Conservation (phyloP, 176 grass and related monocot species). For the Pharus latifolius region DNA sequence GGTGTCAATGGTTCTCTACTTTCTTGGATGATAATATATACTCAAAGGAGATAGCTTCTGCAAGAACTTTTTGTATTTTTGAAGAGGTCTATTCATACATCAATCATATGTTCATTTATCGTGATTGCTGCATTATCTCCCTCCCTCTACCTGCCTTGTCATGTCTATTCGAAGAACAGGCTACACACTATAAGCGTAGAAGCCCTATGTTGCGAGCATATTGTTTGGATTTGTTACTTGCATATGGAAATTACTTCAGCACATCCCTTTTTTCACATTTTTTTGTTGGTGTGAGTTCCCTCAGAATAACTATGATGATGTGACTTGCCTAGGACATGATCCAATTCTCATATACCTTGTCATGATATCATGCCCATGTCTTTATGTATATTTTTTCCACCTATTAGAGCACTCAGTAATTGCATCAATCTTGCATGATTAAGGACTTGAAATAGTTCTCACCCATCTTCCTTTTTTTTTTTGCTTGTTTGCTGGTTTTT, state of each 20-base stretch:
- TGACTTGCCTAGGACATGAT: background rate
- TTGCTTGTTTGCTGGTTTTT: conserved; percentile 1
- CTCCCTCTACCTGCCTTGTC: background rate
- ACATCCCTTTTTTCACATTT: background rate
- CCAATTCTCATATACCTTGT: background rate
- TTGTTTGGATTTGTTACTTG: background rate
- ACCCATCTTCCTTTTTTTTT: no score
- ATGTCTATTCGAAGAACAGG: background rate
- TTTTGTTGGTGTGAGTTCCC: background rate
- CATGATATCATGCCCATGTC: background rate
- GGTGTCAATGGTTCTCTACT: conserved; percentile 70
- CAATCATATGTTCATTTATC: conserved; percentile 4
- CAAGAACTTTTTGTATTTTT: conserved; percentile 91
- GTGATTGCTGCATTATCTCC: background rate
- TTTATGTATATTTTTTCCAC: background rate
- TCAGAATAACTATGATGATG: background rate
- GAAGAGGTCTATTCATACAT: conserved; percentile 60
- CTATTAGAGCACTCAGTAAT: background rate
- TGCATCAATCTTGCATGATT: background rate
- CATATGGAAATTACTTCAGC: background rate
- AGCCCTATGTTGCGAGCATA: background rate
- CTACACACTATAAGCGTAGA: background rate
- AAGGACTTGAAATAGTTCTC: background rate
- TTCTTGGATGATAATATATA: conserved; percentile 55
- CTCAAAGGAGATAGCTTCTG: conserved; percentile 53